phyloP scores from a whole-genome alignment of 1,284 basidiomycete species.

The Rhodotorula sp. region DNA sequence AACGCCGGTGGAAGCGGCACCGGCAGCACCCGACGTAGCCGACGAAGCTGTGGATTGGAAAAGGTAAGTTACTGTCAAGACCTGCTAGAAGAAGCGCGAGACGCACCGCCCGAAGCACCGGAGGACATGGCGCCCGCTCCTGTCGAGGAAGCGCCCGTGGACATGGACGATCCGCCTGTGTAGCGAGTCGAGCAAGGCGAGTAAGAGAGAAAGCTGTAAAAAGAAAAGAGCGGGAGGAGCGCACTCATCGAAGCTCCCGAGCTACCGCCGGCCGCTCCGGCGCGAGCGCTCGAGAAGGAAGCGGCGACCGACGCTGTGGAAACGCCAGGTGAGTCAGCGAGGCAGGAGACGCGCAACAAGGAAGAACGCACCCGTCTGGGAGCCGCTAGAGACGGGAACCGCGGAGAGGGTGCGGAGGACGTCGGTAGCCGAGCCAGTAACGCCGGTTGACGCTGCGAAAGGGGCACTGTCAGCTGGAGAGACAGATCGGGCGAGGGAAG shows the following conservation, averaged over 20 bases:
- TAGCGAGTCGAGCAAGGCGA: not conserved
- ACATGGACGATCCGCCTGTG: not conserved
- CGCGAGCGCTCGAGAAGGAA: conserved; percentile 3
- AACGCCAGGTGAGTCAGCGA: not conserved
- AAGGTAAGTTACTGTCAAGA: not conserved
- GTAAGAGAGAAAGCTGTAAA: too few relatives aligned
- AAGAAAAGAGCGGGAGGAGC: not conserved
- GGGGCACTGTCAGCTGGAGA: too few relatives aligned
- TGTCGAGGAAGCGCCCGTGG: conserved; percentile 1
- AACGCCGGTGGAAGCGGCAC: not conserved
- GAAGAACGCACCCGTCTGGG: not conserved
- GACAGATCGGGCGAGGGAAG: too few relatives aligned
- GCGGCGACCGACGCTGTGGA: not conserved
- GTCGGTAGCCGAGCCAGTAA: conserved; percentile 8
- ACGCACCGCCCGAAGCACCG: not conserved
- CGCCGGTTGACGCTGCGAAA: not conserved
- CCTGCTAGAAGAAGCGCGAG: not conserved
- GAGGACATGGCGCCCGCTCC: not conserved
- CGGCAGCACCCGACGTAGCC: not conserved
- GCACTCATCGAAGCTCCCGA: not conserved
- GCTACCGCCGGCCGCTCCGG: not conserved
- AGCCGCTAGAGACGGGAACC: conserved; percentile 11
- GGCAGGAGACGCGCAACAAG: not conserved
- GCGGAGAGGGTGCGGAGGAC: conserved; percentile 17
- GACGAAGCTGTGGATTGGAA: not conserved